Evolutionary conservation across 192 early-diverging fungal genomes (phyloP).

Genomic region (Backusella tarrabulga): DNA sequence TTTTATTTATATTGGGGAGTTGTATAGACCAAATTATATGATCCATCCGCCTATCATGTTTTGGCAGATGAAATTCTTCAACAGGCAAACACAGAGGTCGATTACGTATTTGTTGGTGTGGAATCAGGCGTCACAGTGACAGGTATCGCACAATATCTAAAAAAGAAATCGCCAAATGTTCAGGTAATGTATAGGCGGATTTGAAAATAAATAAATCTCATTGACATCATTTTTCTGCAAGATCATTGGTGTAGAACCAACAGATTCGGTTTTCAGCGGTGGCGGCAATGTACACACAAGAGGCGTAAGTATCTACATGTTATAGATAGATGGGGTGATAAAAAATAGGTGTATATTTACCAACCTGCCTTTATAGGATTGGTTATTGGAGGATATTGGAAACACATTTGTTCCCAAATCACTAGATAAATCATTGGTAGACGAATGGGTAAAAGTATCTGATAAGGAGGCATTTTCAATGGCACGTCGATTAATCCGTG

Average conservation of each 20-base stretch:
- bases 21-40: background rate
- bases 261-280: conserved; percentile 57
- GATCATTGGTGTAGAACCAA: conserved; percentile 71
- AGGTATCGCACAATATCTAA: conserved; percentile 56
- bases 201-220: background rate
- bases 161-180: conserved; percentile 48
- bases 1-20: background rate
- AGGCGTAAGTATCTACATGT: conserved; percentile 1
- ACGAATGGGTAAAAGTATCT: conserved; percentile 66
- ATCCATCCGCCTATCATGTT: conserved; percentile 39
- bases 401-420: conserved; percentile 58
- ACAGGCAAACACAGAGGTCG: conserved; percentile 49
- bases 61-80: conserved; percentile 64
- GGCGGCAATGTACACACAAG: background rate
- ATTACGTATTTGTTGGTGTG: conserved; percentile 67
- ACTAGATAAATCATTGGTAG: conserved; percentile 50
- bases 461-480: conserved; percentile 71
- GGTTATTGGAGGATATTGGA: conserved; percentile 74
- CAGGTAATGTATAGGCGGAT: conserved; percentile 24
- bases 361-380: conserved; percentile 33
- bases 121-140: conserved; percentile 66
- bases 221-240: conserved; percentile 14
- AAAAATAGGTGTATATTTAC: no score
- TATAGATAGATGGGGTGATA: background rate
- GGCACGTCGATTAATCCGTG: conserved; percentile 61